Base-by-base conservation (phyloP, 441 rosid species). In the Jatropha multifida region DNA sequence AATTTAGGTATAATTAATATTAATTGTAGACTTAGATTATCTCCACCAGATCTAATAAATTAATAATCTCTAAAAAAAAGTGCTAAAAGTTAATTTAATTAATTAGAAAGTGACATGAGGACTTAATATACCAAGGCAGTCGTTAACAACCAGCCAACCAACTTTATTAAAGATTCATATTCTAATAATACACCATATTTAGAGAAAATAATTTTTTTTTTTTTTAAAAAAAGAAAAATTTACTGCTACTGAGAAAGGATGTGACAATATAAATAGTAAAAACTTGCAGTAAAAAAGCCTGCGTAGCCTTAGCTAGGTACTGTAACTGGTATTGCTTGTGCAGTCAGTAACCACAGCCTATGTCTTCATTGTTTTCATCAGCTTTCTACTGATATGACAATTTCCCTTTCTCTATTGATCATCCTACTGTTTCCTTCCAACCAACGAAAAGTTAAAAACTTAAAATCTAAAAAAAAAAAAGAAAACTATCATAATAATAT, bases 291-390 rank as follows among this genome's bases (percentile, higher is more conserved):
- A 55, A 17, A 18, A 32, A 12, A 55, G 59, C 10, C 11, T 32
- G 61, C 61, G 15, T 73, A 66, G 76, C 14, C 61, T 23, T 67
- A 32, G 65, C 14, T 71, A 65, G 41, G 27, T 64, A 37, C 72
- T 60, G 78, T 40, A 65, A 68, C 27, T 54, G 11, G 48, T 38
- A 40, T 77, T 69, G 83, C 81, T 77, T 81, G 69, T 63, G 52
- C 71, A 72, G 79, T 62, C 75, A 49, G 76, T 44, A 65, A 76
- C 78, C 84, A 73, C 73, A 75, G 69, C 78, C 69, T 54, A 27
- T 27, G n/a, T 76, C 52, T 41, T 55, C 42, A 38, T 44, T 15
- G 38, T 48, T 48, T 69, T 56, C 46, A 41, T 46, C 65, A 46
- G 65, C 81, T 79, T 79, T 79, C 37, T 63, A 60, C 10, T 54